Percentiles rank a stretch among this genome's conserved stretches.
phyloP scores from a whole-genome alignment of 2,329 filamentous ascomycete species.

The Penicillium digitatum region DNA sequence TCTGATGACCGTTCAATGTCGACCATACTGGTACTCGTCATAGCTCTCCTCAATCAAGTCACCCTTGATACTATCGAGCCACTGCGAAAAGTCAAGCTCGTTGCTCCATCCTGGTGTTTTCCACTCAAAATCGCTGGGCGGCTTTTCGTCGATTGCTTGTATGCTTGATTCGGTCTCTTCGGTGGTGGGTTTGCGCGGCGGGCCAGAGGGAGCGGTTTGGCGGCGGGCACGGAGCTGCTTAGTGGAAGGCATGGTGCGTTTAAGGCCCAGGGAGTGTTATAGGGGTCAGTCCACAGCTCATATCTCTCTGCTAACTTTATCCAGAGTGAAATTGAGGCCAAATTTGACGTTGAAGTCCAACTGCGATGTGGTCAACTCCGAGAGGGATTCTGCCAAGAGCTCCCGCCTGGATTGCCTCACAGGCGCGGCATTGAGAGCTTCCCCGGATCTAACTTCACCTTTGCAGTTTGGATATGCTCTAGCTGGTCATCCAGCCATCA shows the following conservation, averaged over 20 bases:
- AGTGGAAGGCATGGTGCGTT: conserved; percentile 24
- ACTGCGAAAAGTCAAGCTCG: conserved; percentile 56
- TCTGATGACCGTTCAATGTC: conserved; percentile 9
- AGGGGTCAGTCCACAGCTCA: conserved; percentile 2
- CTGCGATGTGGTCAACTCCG: conserved; percentile 23
- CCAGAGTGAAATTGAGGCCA: neutral
- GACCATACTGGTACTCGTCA: conserved; percentile 68
- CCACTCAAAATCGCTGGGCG: conserved; percentile 3
- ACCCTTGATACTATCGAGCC: conserved; percentile 59
- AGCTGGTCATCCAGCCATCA: neutral
- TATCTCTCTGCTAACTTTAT: conserved; percentile 4
- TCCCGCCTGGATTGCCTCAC: conserved; percentile 29
- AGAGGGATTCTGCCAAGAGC: conserved; percentile 35
- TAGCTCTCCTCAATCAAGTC: conserved; percentile 77
- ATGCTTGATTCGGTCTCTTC: conserved; percentile 19
- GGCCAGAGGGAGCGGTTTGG: conserved; percentile 37
- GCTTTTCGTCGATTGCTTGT: conserved; percentile 13
- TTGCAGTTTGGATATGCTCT: conserved; percentile 1
- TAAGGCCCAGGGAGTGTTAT: conserved; percentile 1
- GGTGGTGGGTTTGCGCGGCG: conserved; percentile 27
- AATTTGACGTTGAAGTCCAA: conserved; percentile 1
- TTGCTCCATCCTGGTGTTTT: conserved; percentile 36
- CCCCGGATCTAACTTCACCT: conserved; percentile 8
- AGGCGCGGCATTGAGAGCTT: conserved; percentile 11
- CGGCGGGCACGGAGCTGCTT: conserved; percentile 36